Base-by-base conservation (phyloP, 2,329 filamentous ascomycete species). In the Alternaria sp. region DNA sequence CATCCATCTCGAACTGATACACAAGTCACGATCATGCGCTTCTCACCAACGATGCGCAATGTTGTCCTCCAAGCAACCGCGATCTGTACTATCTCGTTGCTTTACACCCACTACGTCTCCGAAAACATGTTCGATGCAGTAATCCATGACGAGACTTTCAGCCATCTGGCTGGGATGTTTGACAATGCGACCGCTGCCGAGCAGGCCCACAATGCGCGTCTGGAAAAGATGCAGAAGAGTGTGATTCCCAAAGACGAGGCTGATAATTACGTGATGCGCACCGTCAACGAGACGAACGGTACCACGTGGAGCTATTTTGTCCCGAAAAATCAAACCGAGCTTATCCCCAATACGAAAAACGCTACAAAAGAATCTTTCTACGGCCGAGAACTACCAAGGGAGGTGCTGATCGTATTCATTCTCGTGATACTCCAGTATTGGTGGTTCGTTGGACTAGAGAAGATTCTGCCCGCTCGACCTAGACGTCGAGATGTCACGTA, bases 361-460 rank as follows among this genome's bases (percentile, higher is more conserved):
- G 10, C 45, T 9, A n/a, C 22, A 34, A 9, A 40, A 28, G 53
- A 62, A 38, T 54, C 53, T 12, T 65, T 60, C 53, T 67, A 65
- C 41, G 30, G 40, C 7, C 43, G 36, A 30, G 40, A 6, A 10
- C 27, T 67, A 30, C 65, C 63, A 9, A 30, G 50, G 18, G 57
- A 58, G n/a, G 43, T 54, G 2, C 9, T 65, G 22, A 32, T 63
- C 1, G 20, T 9, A 4, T 12, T 62, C 1, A 6, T 65, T 12
- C 9, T 63, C 14, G 48, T 49, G 30, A 45, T 36, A 8, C 43
- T 68, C 16, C 55, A 63, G 40, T 68, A 68, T 30, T 62, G 48
- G 34, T 68, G 66, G 64, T 44, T 62, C 20, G 60, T 67, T 28
- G 46, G 49, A 25, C 48, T 68, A 5, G 65, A 66, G 43, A 62